Evolutionary conservation across 345 rosid species (phyloP).

Genomic region (Lumnitzera littorea): DNA sequence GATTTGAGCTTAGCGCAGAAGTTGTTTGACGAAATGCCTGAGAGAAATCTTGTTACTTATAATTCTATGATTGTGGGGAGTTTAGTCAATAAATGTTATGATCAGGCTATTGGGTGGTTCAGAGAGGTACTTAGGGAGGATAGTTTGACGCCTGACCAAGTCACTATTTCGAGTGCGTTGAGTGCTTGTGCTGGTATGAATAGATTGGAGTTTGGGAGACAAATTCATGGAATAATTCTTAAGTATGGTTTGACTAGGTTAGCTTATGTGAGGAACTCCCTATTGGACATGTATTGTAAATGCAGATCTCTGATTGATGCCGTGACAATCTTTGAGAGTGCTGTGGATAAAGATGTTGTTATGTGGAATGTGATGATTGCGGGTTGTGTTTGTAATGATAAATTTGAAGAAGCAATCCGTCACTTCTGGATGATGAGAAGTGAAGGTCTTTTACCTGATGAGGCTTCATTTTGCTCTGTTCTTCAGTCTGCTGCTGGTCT

Average conservation of each 20-base stretch:
- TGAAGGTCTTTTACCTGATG: conserved; percentile 27
- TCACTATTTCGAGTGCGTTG: conserved; percentile 28
- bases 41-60: conserved; percentile 36
- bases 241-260: conserved; percentile 17
- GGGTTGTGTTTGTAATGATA: conserved; percentile 21
- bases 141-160: conserved; percentile 20
- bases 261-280: conserved; percentile 30
- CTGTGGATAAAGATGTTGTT: conserved; percentile 19
- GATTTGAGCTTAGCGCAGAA: conserved; percentile 19
- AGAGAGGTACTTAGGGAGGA: conserved; percentile 21
- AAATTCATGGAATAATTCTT: conserved; percentile 28
- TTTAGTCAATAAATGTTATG: conserved; percentile 16
- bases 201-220: conserved; percentile 23
- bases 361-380: conserved; percentile 32
- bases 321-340: conserved; percentile 14
- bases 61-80: conserved; percentile 37
- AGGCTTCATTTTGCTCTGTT: conserved; percentile 30
- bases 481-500: conserved; percentile 35
- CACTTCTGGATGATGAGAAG: conserved; percentile 27
- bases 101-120: conserved; percentile 12
- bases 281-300: conserved; percentile 31
- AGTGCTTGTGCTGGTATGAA: conserved; percentile 32
- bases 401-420: conserved; percentile 27
- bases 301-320: conserved; percentile 23
- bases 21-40: conserved; percentile 39